phyloP scores from a whole-genome alignment of 2,329 filamentous ascomycete species.

The Arthroderma sp. region DNA sequence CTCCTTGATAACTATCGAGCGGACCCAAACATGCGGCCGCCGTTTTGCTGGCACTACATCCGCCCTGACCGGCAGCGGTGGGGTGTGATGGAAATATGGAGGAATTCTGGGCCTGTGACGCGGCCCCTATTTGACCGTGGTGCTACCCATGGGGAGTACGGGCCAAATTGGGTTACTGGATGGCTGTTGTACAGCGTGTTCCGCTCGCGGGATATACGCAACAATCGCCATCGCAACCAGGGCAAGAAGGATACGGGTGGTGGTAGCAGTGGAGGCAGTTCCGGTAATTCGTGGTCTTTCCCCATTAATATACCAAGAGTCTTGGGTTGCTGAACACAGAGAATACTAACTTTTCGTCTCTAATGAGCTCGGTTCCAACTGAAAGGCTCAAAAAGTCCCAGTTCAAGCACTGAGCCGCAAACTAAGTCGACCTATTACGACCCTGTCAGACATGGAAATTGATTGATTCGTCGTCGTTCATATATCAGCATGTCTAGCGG shows the following conservation, averaged over 20 bases:
- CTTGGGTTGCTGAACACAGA: neutral
- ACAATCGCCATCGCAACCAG: conserved; percentile 35
- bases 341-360: conserved; percentile 4
- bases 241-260: conserved; percentile 20
- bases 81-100: conserved; percentile 34
- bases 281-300: conserved; percentile 8
- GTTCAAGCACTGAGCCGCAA: conserved; percentile 17
- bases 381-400: conserved; percentile 18
- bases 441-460: conserved; percentile 30
- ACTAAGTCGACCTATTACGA: conserved; percentile 30
- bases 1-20: conserved; percentile 31
- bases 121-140: conserved; percentile 32
- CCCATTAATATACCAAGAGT: neutral
- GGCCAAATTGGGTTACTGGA: conserved; percentile 36
- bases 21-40: conserved; percentile 29
- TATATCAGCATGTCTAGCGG: conserved; percentile 6
- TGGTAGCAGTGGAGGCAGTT: conserved; percentile 3
- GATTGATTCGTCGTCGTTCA: conserved; percentile 5
- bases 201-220: conserved; percentile 36
- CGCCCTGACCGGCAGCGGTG: conserved; percentile 32
- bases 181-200: conserved; percentile 39
- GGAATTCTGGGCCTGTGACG: conserved; percentile 29
- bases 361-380: conserved; percentile 15
- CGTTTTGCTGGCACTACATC: conserved; percentile 39
- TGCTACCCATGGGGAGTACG: conserved; percentile 32